A percentile compares a stretch with the other conserved stretches of the same genome.
Evolutionary conservation across 176 grass and related monocot species (phyloP).

Genomic region (Aegilops tauschii): DNA sequence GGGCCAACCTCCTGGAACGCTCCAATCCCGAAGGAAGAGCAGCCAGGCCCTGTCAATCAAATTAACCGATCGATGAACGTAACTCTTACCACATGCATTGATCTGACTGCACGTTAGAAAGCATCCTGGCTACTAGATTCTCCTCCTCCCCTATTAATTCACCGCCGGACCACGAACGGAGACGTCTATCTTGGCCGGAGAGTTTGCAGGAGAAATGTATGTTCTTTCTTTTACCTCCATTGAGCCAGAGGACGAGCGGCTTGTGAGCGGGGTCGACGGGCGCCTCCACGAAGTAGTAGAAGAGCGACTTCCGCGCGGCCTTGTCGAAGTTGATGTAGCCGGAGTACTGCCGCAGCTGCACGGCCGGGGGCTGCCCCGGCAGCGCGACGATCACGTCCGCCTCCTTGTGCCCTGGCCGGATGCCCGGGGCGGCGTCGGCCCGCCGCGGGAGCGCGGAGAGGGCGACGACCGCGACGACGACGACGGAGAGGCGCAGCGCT

Average conservation of each 20-base stretch:
- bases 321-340: constrained; percentile 50
- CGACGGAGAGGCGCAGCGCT: constrained; percentile 28
- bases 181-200: not conserved
- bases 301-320: constrained; percentile 39
- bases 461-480: constrained; percentile 31
- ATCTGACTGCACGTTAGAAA: not conserved
- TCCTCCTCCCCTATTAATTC: not conserved
- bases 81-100: not conserved
- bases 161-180: not conserved
- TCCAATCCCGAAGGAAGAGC: constrained; percentile 57
- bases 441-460: constrained; percentile 4
- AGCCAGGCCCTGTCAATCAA: constrained; percentile 55
- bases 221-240: constrained; percentile 45
- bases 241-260: constrained; percentile 69
- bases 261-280: constrained; percentile 16
- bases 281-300: constrained; percentile 80
- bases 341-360: constrained; percentile 40
- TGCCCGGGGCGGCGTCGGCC: constrained; percentile 16
- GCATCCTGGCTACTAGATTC: not conserved
- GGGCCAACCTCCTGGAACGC: constrained; percentile 57
- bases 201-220: not conserved
- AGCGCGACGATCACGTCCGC: constrained; percentile 48
- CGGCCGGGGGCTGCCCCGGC: constrained; percentile 45
- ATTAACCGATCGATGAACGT: not conserved
- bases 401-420: constrained; percentile 30